Conservation (phyloP, 2,329 filamentous ascomycete genomes). For the Ophiostoma ulmi region DNA sequence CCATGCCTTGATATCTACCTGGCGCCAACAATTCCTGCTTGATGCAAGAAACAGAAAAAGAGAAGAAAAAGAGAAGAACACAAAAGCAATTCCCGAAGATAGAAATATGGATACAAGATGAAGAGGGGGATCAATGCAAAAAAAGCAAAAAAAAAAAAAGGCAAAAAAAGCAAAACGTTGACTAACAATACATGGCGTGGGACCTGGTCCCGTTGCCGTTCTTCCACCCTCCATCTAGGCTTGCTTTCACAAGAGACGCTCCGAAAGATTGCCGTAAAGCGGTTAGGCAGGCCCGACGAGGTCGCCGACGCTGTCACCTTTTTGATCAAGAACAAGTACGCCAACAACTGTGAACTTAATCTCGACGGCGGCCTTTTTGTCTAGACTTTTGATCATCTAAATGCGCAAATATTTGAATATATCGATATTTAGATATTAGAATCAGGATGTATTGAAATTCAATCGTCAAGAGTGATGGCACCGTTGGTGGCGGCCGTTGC, state of each 20-base stretch:
- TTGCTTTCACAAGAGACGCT: slow-evolving; percentile 11
- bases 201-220: slow-evolving; percentile 6
- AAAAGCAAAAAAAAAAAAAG: neutral
- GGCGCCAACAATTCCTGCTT: neutral
- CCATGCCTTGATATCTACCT: slow-evolving; percentile 14
- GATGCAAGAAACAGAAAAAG: neutral
- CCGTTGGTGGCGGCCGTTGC: neutral
- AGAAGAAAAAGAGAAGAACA: neutral
- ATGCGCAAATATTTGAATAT: slow-evolving; percentile 49
- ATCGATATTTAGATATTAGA: neutral
- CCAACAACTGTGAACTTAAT: slow-evolving; percentile 81
- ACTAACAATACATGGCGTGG: slow-evolving; percentile 10
- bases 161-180: neutral
- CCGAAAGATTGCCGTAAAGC: slow-evolving; percentile 54
- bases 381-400: neutral
- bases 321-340: slow-evolving; percentile 70
- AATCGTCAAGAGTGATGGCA: neutral
- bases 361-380: slow-evolving; percentile 71
- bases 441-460: neutral
- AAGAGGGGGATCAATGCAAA: neutral
- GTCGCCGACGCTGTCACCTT: slow-evolving; percentile 79
- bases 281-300: slow-evolving; percentile 64
- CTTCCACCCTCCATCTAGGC: neutral
- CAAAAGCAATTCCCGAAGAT: neutral
- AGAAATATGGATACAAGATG: neutral